Evolutionary conservation across 352 stramenopile genomes (phyloP), one percentile per base, ranked within the genome.

Genomic region (Peronospora destructor): DNA sequence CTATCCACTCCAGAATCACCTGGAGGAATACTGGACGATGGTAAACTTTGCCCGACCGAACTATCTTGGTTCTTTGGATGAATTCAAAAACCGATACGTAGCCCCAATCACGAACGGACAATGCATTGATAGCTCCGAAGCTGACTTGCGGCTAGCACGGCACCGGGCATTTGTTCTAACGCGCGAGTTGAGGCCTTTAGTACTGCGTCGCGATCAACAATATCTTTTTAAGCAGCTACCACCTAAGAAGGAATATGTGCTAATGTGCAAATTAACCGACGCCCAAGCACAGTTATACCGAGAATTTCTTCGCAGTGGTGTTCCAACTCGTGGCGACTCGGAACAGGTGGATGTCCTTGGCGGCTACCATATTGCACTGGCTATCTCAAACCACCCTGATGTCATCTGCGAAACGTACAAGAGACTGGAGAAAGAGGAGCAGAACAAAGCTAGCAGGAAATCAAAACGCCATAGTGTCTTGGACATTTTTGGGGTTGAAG

Each of bases 1-100:
- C 4, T 98, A 97, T 32, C 94, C 94, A 12, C 68, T 98, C 44
- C 93, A 98, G 53, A 98, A 98, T 52, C 94, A 98, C 60, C 54
- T 98, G 38, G 84, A 95, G 38, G 86, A 96, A 62, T 96, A 95
- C 59, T 96, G 83, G 82, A 94, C 82, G 8, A 94, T 96, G 84
- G 84, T 96, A 23, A 92, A 94, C 40, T 96, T 95, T 56, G 84
- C 84, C 3, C 66, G 84, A 23, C 85, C 81, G 0, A 68, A 91
- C 48, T 94, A 83, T 39, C 49, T 96, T 4, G 80, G 77, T 19
- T 85, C 76, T 0, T 52, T 88, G 33, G 76, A 91, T 8, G 77
- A 91, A 45, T 95, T 95, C 49, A 95, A 96, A 68, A 91, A 94
- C 32, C 71, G 78, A 35, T 96, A 95, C 45, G 82, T 93, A 14